A percentile compares a stretch with the other conserved stretches of the same genome.
Conservation (phyloP, 805 yeast species). For the Candida sithepensis region DNA sequence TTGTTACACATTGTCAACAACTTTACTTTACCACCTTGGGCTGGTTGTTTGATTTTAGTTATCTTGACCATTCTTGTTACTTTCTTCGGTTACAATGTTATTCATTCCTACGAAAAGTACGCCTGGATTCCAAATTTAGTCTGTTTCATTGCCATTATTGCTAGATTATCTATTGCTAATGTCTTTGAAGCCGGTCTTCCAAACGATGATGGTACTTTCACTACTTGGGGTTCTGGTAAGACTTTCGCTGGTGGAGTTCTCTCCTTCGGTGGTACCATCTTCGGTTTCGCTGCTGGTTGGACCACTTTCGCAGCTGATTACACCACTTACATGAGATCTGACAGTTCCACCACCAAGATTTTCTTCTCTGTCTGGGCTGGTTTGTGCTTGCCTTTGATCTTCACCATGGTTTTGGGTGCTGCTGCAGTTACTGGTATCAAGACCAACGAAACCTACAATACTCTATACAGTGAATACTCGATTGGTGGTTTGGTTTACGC, state of each 20-base stretch:
- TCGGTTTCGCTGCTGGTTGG: slow-evolving; percentile 94
- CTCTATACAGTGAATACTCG: slow-evolving; percentile 48
- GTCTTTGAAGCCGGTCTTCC: slow-evolving; percentile 53
- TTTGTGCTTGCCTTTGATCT: slow-evolving; percentile 62
- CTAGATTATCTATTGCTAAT: slow-evolving; percentile 64
- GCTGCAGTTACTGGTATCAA: slow-evolving; percentile 72
- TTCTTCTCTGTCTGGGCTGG: slow-evolving; percentile 66
- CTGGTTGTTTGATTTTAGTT: slow-evolving; percentile 75
- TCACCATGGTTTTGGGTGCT: slow-evolving; percentile 80
- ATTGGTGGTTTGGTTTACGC: slow-evolving; percentile 84
- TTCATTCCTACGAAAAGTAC: slow-evolving; percentile 80
- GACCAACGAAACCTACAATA: slow-evolving; percentile 42
- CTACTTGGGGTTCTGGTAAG: slow-evolving; percentile 47
- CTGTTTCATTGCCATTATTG: slow-evolving; percentile 74
- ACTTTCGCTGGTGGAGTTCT: slow-evolving; percentile 73
- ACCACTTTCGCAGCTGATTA: slow-evolving; percentile 89
- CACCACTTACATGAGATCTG: slow-evolving; percentile 78
- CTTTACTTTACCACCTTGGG: slow-evolving; percentile 78
- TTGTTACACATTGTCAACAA: slow-evolving; percentile 71
- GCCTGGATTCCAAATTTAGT: slow-evolving; percentile 82
- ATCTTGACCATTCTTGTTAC: slow-evolving; percentile 67
- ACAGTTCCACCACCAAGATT: slow-evolving; percentile 53
- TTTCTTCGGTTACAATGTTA: slow-evolving; percentile 78
- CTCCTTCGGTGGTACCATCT: slow-evolving; percentile 78
- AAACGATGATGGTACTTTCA: slow-evolving; percentile 23